Conservation (phyloP, 2,329 filamentous ascomycete species). For the Trichoderma lentiforme region DNA sequence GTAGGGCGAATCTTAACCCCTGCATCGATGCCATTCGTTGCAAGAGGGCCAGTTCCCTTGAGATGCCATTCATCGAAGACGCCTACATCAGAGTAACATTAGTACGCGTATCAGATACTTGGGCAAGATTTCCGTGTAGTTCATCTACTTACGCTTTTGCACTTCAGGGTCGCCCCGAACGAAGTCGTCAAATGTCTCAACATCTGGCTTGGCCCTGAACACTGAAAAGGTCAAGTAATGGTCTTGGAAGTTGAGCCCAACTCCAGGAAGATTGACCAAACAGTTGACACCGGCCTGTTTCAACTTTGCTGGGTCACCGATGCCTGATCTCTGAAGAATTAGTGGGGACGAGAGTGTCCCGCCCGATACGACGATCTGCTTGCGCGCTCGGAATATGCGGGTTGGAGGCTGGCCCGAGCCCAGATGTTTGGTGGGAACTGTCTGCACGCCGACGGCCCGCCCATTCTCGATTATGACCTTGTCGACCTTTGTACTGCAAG, state of each 20-base stretch:
- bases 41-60: conserved; percentile 2
- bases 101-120: conserved; percentile 39
- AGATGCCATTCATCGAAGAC: conserved; percentile 7
- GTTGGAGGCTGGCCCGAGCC: conserved; percentile 30
- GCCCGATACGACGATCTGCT: conserved; percentile 48
- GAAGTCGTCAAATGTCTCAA: conserved; percentile 9
- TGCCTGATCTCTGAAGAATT: conserved; percentile 57
- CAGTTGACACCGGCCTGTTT: conserved; percentile 43
- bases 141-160: conserved; percentile 21
- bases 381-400: conserved; percentile 45
- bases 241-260: conserved; percentile 48
- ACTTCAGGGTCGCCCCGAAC: conserved; percentile 3
- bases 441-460: conserved; percentile 54
- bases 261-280: conserved; percentile 46
- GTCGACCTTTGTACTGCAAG: conserved; percentile 34
- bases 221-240: conserved; percentile 42
- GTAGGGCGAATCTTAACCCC: conserved; percentile 51
- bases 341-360: conserved; percentile 49
- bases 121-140: conserved; percentile 32
- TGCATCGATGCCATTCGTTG: conserved; percentile 47
- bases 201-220: conserved; percentile 3
- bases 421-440: conserved; percentile 43
- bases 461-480: conserved; percentile 54
- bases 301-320: conserved; percentile 47
- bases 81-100: conserved; percentile 44